Percentiles rank a stretch among this genome's conserved stretches.
Conservation (phyloP, 495 filamentous ascomycete genomes). For the Hypoxylon fuscum region DNA sequence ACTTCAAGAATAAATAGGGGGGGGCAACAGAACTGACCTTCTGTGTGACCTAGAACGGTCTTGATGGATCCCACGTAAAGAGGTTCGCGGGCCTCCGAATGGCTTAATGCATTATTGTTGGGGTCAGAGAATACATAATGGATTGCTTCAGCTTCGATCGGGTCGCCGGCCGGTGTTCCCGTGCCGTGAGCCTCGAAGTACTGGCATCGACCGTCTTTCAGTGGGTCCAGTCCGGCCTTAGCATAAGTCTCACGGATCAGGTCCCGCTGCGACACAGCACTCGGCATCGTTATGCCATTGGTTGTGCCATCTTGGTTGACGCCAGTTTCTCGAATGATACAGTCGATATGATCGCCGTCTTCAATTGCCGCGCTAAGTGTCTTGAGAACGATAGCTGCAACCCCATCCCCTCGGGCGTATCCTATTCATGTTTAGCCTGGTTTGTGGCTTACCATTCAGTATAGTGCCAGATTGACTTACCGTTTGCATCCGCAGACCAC, state of each 20-base stretch:
- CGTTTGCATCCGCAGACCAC: too few species aligned
- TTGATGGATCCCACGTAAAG: slow-evolving; percentile 62
- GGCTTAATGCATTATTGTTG: too few species aligned
- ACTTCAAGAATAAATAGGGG: too few species aligned
- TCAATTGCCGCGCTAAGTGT: slow-evolving; percentile 52
- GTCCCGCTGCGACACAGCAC: slow-evolving; percentile 57
- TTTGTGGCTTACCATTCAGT: too few species aligned
- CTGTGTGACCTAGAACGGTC: slow-evolving; percentile 62
- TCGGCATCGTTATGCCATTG: slow-evolving; percentile 61
- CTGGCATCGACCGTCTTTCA: slow-evolving; percentile 44
- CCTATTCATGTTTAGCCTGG: too few species aligned
- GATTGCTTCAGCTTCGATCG: slow-evolving; percentile 60
- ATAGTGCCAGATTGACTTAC: too few species aligned
- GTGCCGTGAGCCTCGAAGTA: slow-evolving; percentile 66
- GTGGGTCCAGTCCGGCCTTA: slow-evolving; percentile 54
- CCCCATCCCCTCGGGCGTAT: slow-evolving; percentile 70
- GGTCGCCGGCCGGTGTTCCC: slow-evolving; percentile 64
- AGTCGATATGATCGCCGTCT: slow-evolving; percentile 58
- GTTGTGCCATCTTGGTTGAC: slow-evolving; percentile 60
- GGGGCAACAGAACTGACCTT: too few species aligned
- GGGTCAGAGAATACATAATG: slow-evolving; percentile 43
- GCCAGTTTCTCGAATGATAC: slow-evolving; percentile 59
- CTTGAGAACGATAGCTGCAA: slow-evolving; percentile 62
- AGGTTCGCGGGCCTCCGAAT: too few species aligned
- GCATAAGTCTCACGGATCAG: slow-evolving; percentile 61